A percentile compares a stretch with the other conserved stretches of the same genome.
Evolutionary conservation across 108 stramenopile species (phyloP).

Genomic region (Aurantiochytrium sp.): DNA sequence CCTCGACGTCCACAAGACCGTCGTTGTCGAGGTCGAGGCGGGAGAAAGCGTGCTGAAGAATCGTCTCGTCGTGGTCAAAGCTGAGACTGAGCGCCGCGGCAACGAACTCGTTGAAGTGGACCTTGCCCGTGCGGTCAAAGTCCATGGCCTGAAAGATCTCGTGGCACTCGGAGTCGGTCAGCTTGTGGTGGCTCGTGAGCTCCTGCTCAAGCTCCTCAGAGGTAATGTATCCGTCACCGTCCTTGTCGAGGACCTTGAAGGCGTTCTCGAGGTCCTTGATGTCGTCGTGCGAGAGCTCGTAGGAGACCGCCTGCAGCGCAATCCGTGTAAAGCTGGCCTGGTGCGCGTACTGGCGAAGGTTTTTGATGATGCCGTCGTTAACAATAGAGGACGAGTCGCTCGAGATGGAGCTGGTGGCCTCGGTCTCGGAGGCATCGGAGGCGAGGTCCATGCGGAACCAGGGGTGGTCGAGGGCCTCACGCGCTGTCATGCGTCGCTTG

Average conservation of each 20-base stretch:
- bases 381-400: neutral
- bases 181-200: neutral
- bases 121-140: constrained; percentile 28
- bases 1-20: constrained; percentile 29
- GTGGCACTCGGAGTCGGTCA: neutral
- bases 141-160: constrained; percentile 26
- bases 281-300: constrained; percentile 32
- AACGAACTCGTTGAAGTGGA: constrained; percentile 44
- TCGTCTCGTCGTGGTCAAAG: constrained; percentile 20
- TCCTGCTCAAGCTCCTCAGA: constrained; percentile 38
- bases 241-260: constrained; percentile 39
- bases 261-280: constrained; percentile 43
- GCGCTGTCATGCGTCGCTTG: constrained; percentile 35
- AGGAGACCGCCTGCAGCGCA: constrained; percentile 35
- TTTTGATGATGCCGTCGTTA: constrained; percentile 32
- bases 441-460: constrained; percentile 36
- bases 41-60: constrained; percentile 32
- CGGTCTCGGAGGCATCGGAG: constrained; percentile 34
- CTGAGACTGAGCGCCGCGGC: constrained; percentile 33
- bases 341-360: constrained; percentile 26
- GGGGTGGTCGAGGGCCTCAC: constrained; percentile 45
- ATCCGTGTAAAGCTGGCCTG: neutral
- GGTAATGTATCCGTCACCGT: constrained; percentile 30
- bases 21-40: constrained; percentile 33
- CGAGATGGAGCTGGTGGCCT: neutral